These are phyloP conservation scores for Suillus luteus DNA, from an alignment of 768 basidiomycete genomes.

Conservation along the genomic window DNA sequence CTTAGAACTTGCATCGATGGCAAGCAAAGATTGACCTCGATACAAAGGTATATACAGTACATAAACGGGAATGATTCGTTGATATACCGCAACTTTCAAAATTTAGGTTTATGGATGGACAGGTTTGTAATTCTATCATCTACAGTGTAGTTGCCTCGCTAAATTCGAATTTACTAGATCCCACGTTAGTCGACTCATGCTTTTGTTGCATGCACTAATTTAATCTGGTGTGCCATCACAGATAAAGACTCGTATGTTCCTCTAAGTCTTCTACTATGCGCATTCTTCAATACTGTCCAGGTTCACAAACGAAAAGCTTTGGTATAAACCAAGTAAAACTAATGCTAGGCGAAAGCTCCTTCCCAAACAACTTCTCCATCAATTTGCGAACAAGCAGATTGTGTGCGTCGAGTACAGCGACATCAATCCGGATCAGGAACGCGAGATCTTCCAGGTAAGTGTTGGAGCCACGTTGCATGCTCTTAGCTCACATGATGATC, in stretches of 20 bases:
- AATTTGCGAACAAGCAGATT: constrained; percentile 48
- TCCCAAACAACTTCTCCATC: constrained; percentile 33
- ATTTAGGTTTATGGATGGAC: constrained; percentile 54
- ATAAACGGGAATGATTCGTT: neutral
- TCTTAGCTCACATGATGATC: neutral
- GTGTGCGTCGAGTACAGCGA: constrained; percentile 56
- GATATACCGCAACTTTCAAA: neutral
- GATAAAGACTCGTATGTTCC: constrained; percentile 43
- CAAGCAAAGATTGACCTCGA: constrained; percentile 72
- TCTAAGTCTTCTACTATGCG: neutral
- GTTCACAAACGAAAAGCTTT: constrained; percentile 40
- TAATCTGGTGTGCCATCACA: constrained; percentile 18
- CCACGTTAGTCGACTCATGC: constrained; percentile 37
- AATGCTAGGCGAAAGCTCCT: constrained; percentile 34
- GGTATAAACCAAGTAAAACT: constrained; percentile 32
- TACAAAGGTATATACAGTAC: constrained; percentile 46
- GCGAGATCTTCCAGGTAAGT: constrained; percentile 64
- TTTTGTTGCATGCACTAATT: constrained; percentile 12
- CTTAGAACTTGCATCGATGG: constrained; percentile 64
- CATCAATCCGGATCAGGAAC: constrained; percentile 53
- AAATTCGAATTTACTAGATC: constrained; percentile 35
- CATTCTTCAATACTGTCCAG: constrained; percentile 12
- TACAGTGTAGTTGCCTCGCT: neutral
- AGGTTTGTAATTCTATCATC: constrained; percentile 41
- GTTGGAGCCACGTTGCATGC: neutral